Evolutionary conservation across 2,329 filamentous ascomycete genomes (phyloP).

Genomic region (Coleophoma eucalyptorum): DNA sequence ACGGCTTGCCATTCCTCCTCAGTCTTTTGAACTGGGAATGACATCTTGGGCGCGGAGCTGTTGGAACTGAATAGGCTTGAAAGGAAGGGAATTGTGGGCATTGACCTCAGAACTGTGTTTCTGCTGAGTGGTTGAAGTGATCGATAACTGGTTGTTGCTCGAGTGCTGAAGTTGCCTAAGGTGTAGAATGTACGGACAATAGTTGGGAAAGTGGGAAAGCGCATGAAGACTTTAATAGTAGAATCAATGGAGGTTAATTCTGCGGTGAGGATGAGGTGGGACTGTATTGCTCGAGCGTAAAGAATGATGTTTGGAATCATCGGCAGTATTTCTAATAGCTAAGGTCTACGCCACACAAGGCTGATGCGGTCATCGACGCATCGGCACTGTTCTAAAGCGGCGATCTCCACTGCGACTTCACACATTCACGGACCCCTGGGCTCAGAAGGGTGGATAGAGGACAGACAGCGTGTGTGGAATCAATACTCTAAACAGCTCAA

Average conservation of each 20-base stretch:
- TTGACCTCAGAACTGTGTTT: conserved; percentile 48
- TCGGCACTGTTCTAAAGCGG: neutral
- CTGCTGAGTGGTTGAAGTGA: conserved; percentile 30
- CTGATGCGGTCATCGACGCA: neutral
- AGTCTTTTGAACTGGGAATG: conserved; percentile 76
- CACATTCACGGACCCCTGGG: neutral
- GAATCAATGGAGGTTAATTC: too few relatives aligned
- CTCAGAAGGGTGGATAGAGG: neutral
- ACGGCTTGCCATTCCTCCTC: conserved; percentile 88
- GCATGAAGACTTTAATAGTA: conserved; percentile 34
- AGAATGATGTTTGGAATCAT: neutral
- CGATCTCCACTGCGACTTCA: too few relatives aligned
- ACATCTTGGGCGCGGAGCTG: conserved; percentile 52
- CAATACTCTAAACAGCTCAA: too few relatives aligned
- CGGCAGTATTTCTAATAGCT: neutral
- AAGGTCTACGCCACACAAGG: neutral
- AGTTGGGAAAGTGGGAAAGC: conserved; percentile 42
- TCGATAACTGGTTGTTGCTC: conserved; percentile 20
- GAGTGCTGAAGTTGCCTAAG: conserved; percentile 38
- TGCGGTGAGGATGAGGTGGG: neutral
- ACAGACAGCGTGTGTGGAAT: too few relatives aligned
- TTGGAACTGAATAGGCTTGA: conserved; percentile 65
- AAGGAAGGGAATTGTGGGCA: conserved; percentile 77
- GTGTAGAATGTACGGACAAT: conserved; percentile 42
- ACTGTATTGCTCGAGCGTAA: too few relatives aligned